phyloP scores from a whole-genome alignment of 1,284 basidiomycete genomes.

The Schizophyllum commune region DNA sequence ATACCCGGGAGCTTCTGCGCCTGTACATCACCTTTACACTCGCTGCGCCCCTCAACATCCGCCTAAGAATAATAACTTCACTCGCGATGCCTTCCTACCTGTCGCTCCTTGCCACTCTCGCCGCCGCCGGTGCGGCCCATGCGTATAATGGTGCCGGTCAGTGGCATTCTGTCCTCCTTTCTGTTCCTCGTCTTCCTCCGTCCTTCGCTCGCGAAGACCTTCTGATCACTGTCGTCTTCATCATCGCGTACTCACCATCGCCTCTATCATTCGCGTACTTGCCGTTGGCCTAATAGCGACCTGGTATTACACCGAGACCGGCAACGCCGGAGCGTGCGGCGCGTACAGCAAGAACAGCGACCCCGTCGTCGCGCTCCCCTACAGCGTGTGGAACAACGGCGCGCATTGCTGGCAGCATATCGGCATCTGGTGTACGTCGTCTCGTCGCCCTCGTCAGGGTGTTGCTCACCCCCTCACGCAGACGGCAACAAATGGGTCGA shows the following conservation, averaged over 20 bases:
- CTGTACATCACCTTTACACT: too few species aligned
- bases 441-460: too few species aligned
- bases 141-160: neutral
- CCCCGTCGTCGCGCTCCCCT: slow-evolving; percentile 13
- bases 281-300: too few species aligned
- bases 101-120: neutral
- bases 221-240: too few species aligned
- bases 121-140: neutral
- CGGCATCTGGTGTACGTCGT: slow-evolving; percentile 13
- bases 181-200: too few species aligned
- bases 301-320: slow-evolving; percentile 1
- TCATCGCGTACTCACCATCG: too few species aligned
- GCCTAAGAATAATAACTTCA: too few species aligned
- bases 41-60: too few species aligned
- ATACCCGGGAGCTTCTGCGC: neutral
- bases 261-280: too few species aligned
- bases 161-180: too few species aligned
- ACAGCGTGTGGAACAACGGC: slow-evolving; percentile 8
- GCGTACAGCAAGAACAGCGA: slow-evolving; percentile 11
- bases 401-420: slow-evolving; percentile 13
- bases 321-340: slow-evolving; percentile 12
- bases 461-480: neutral
- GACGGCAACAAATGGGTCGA: slow-evolving; percentile 4
- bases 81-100: neutral
- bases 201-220: too few species aligned